Base-by-base conservation (phyloP, 345 rosid genomes). In the Punica granatum region DNA sequence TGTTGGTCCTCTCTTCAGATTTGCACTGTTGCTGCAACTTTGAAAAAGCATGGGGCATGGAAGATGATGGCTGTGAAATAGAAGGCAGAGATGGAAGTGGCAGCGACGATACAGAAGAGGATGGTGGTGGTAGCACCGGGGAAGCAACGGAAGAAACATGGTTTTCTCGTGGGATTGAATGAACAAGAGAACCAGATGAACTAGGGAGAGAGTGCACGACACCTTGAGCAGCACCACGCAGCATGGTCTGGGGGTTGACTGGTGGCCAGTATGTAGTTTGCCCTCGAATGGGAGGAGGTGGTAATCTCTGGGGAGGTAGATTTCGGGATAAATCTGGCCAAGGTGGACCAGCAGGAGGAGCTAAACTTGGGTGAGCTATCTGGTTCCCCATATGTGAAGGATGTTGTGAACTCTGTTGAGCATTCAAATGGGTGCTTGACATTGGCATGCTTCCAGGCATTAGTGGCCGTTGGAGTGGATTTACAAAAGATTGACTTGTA, bases 281-380 rank as follows among this genome's bases (percentile, higher is more conserved):
- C 49, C 74, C 78, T 60, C 66, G 82, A 25, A 75, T 62, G 7
- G 64, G 77, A 64, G 81, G 80, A 60, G 82, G 81, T 1, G 81
- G 66, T 0, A 77, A 26, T 56, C 61, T 56, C 7, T 18, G 77
- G 64, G 80, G 80, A 63, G 82, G 81, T 1, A 80, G 64, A 0
- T 76, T 83, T 15, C 49, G 59, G 19, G 32, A 49, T 28, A 30
- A 34, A 43, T 25, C 49, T 12, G 67, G 23, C 59, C 34, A 12
- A 23, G 33, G 26, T 0, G 66, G 59, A 14, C 60, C 4, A 39
- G 46, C 70, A 48, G 36, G 62, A 63, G 63, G 63, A 36, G 67
- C 71, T 19, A 79, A 73, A 46, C 54, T 49, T 33, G 37, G 77
- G 65, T 63, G 76, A 54, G 63, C 31, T 60, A 69, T 74, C 18